These are phyloP conservation scores for Citrus mangshanensis DNA, from an alignment of 345 rosid genomes.

Conservation along the genomic window DNA sequence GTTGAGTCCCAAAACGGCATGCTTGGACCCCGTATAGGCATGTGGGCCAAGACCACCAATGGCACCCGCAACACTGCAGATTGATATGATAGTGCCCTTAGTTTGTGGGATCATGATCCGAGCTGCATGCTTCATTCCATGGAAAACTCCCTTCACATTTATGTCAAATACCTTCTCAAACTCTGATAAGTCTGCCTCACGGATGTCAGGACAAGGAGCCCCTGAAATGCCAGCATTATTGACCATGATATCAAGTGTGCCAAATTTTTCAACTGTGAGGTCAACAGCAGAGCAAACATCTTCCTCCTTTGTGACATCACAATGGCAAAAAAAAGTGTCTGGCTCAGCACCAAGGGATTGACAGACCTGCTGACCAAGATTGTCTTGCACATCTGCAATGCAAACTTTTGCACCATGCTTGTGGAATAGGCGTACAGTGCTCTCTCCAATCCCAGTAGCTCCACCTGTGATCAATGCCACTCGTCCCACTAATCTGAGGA, in stretches of 20 bases:
- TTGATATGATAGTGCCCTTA: conserved; percentile 61
- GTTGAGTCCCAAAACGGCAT: conserved; percentile 74
- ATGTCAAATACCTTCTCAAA: conserved; percentile 67
- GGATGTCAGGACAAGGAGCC: conserved; percentile 66
- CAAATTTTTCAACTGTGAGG: conserved; percentile 47
- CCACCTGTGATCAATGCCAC: conserved; percentile 87
- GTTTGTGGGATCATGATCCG: conserved; percentile 65
- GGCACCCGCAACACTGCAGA: conserved; percentile 55
- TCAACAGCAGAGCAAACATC: conserved; percentile 66
- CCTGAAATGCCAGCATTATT: conserved; percentile 82
- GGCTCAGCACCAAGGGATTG: conserved; percentile 41
- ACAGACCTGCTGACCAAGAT: conserved; percentile 46
- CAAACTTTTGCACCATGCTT: conserved; percentile 82
- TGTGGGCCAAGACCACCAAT: conserved; percentile 82
- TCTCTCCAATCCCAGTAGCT: conserved; percentile 89
- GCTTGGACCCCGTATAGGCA: conserved; percentile 79
- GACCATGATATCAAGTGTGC: conserved; percentile 66
- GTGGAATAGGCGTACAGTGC: conserved; percentile 67
- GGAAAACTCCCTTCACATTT: conserved; percentile 79
- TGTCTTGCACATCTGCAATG: conserved; percentile 65
- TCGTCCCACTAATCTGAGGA: conserved; percentile 57
- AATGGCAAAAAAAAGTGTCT: conserved; percentile 49
- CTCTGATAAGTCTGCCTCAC: conserved; percentile 39
- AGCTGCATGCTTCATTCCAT: conserved; percentile 91
- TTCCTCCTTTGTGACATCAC: conserved; percentile 71